Percentiles rank a stretch among this genome's conserved stretches.
Evolutionary conservation across 176 grass and related monocot species (phyloP).

Genomic region (Canna indica): DNA sequence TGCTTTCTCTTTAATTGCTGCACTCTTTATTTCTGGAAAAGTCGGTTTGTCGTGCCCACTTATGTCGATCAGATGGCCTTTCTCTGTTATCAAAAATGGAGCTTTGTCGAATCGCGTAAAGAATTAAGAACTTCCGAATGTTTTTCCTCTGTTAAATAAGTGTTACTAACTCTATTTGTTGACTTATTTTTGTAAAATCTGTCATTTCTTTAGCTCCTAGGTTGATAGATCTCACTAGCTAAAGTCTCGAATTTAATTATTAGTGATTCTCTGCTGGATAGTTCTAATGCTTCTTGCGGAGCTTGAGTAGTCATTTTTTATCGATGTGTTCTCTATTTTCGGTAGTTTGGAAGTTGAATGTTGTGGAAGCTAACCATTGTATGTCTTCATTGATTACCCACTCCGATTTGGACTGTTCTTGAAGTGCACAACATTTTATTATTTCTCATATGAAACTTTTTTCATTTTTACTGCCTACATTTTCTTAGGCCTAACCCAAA

Average conservation of each 20-base stretch:
- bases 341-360: not conserved
- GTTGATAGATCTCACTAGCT: not conserved
- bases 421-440: not conserved
- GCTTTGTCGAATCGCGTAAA: not conserved
- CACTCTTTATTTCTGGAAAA: too few species aligned
- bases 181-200: too few species aligned
- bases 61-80: not conserved
- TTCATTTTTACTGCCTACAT: not conserved
- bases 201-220: not conserved
- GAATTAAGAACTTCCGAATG: not conserved
- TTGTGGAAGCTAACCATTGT: not conserved
- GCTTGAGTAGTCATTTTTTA: not conserved
- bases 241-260: not conserved
- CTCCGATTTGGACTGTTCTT: not conserved
- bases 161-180: not conserved
- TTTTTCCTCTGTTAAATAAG: not conserved
- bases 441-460: not conserved
- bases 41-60: not conserved
- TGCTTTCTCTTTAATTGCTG: not conserved
- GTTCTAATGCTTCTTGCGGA: not conserved
- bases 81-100: not conserved
- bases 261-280: not conserved
- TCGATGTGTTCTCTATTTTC: not conserved
- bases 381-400: not conserved
- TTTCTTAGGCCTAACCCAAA: not conserved